Evolutionary conservation across 352 stramenopile genomes (phyloP).

Genomic region (Pythium chondricola): DNA sequence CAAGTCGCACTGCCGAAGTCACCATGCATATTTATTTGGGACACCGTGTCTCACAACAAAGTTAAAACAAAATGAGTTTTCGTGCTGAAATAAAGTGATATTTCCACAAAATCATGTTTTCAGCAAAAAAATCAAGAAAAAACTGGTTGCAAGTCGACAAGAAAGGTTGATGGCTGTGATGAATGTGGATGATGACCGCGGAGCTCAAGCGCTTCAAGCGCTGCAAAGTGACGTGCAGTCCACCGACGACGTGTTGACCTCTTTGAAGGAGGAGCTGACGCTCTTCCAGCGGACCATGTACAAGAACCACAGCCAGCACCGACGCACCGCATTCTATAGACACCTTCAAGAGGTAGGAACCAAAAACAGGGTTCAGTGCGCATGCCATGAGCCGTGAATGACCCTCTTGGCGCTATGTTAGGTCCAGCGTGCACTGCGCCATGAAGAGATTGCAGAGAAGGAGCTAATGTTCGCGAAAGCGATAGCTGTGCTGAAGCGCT

Average conservation of each 20-base stretch:
- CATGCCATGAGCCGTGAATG: no score
- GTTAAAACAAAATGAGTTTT: no score
- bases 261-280: conserved; percentile 46
- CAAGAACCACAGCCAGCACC: conserved; percentile 87
- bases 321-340: conserved; percentile 74
- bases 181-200: conserved; percentile 19
- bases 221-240: conserved; percentile 34
- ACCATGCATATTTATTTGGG: no score
- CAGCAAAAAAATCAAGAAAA: no score
- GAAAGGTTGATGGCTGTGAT: not conserved
- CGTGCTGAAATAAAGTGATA: no score
- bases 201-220: conserved; percentile 26
- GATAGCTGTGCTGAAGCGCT: conserved; percentile 30
- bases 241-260: conserved; percentile 27
- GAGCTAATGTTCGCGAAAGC: conserved; percentile 38
- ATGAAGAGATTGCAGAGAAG: no score
- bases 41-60: no score
- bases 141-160: no score
- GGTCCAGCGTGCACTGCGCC: no score
- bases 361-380: no score
- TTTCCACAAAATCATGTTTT: no score
- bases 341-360: conserved; percentile 56
- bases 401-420: not conserved
- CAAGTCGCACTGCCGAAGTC: no score
- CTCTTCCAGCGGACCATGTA: conserved; percentile 82